phyloP scores from a whole-genome alignment of 257 asterid species.

The Perilla frutescens region DNA sequence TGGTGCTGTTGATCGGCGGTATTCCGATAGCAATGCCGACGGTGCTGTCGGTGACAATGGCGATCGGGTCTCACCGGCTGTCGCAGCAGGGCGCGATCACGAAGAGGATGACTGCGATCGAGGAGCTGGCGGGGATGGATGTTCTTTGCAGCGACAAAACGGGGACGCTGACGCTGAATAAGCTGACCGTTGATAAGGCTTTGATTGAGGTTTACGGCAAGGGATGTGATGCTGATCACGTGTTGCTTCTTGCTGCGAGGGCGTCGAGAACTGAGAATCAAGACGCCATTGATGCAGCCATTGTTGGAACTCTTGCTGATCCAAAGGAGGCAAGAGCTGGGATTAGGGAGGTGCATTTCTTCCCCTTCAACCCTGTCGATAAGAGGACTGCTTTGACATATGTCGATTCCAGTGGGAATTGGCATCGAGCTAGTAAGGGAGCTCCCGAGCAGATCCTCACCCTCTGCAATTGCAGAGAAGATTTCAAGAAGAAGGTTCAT shows the following conservation, averaged over 20 bases:
- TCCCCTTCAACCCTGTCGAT: slow-evolving; percentile 93
- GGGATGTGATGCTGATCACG: slow-evolving; percentile 69
- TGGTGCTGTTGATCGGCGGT: slow-evolving; percentile 89
- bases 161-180: slow-evolving; percentile 87
- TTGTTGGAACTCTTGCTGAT: slow-evolving; percentile 58
- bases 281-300: slow-evolving; percentile 78
- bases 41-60: slow-evolving; percentile 91
- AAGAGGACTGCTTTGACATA: slow-evolving; percentile 96
- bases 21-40: slow-evolving; percentile 99
- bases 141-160: slow-evolving; percentile 95
- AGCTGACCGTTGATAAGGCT: slow-evolving; percentile 72
- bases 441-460: slow-evolving; percentile 96
- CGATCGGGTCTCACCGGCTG: slow-evolving; percentile 92
- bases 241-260: slow-evolving; percentile 81
- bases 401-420: slow-evolving; percentile 62
- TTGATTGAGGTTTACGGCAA: slow-evolving; percentile 75
- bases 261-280: slow-evolving; percentile 91
- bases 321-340: slow-evolving; percentile 86
- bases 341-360: slow-evolving; percentile 79
- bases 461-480: slow-evolving; percentile 78
- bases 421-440: slow-evolving; percentile 96
- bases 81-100: slow-evolving; percentile 97
- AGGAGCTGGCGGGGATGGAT: slow-evolving; percentile 97
- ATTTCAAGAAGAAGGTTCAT: slow-evolving; percentile 73
- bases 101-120: slow-evolving; percentile 96